Conservation (phyloP, 2,329 filamentous ascomycete species). For the Leptoxyphium fumago region DNA sequence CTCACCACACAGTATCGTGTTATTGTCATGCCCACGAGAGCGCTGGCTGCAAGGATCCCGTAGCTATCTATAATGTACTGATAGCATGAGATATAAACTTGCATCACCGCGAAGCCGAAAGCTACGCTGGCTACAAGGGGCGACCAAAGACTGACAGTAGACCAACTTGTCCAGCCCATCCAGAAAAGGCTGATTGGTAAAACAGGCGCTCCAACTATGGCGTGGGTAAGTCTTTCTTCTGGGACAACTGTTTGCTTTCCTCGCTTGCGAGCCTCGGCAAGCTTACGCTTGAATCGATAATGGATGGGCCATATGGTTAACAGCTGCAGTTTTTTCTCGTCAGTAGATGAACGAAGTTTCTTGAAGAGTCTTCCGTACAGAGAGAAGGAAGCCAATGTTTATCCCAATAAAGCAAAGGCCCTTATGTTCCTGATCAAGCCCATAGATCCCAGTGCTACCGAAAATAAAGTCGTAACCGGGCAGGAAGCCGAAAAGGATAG, state of each 20-base stretch:
- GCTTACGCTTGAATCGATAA: conserved; percentile 1
- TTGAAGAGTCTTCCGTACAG: neutral
- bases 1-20: conserved; percentile 19
- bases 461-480: conserved; percentile 39
- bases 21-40: conserved; percentile 22
- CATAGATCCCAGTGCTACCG: conserved; percentile 22
- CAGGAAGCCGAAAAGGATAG: conserved; percentile 40
- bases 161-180: conserved; percentile 34
- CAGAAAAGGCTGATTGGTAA: conserved; percentile 36
- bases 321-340: neutral
- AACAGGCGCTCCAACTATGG: conserved; percentile 27
- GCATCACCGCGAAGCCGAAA: conserved; percentile 33
- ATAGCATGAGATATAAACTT: conserved; percentile 27
- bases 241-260: conserved; percentile 8
- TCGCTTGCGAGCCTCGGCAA: conserved; percentile 6
- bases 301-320: conserved; percentile 1
- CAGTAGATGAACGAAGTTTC: too few species aligned
- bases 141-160: conserved; percentile 30
- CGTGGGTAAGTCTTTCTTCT: conserved; percentile 29
- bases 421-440: conserved; percentile 27
- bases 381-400: neutral
- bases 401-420: conserved; percentile 26
- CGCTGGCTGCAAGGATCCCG: conserved; percentile 26
- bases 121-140: conserved; percentile 28
- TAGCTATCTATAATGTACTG: conserved; percentile 27